Percentiles rank a stretch among this genome's conserved stretches.
Conservation (phyloP, 441 rosid species). For the Gossypium gossypioides region DNA sequence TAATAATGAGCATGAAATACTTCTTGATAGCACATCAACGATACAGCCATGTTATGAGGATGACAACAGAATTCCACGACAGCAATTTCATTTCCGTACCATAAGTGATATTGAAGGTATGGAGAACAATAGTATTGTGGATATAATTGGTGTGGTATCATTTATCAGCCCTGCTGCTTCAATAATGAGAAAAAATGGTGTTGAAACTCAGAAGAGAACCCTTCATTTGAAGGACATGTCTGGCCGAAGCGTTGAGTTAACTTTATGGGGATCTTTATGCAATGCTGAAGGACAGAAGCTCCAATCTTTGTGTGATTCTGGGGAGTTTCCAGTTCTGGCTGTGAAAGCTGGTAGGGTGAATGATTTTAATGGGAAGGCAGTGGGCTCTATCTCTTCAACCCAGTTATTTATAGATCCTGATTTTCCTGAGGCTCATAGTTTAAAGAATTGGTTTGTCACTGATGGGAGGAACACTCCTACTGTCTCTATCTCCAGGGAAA, state of each 20-base stretch:
- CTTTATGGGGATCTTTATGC: conserved; percentile 79
- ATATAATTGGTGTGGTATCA: conserved; percentile 61
- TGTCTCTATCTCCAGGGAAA: conserved; percentile 68
- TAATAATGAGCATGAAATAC: conserved; percentile 58
- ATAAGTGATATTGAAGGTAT: conserved; percentile 58
- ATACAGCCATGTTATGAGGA: conserved; percentile 61
- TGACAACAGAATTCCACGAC: conserved; percentile 53
- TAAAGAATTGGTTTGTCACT: conserved; percentile 67
- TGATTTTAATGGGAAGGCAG: conserved; percentile 73
- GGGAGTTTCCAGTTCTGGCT: conserved; percentile 62
- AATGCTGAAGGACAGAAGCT: conserved; percentile 57
- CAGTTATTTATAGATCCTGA: conserved; percentile 70
- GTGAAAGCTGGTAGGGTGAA: conserved; percentile 62
- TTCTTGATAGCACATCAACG: conserved; percentile 43
- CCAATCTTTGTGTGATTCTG: conserved; percentile 68
- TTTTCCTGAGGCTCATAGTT: conserved; percentile 48
- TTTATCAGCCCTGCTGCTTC: conserved; percentile 43
- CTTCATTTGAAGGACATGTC: conserved; percentile 80
- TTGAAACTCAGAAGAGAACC: conserved; percentile 65
- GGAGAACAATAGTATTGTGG: conserved; percentile 47
- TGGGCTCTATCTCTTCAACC: conserved; percentile 67
- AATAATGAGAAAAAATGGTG: conserved; percentile 58
- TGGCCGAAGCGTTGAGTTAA: conserved; percentile 68
- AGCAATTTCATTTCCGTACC: conserved; percentile 56
- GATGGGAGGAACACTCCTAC: conserved; percentile 55